Evolutionary conservation across 2,329 filamentous ascomycete species (phyloP), one percentile per base, ranked within the genome.

Genomic region (Colletotrichum simmondsii): DNA sequence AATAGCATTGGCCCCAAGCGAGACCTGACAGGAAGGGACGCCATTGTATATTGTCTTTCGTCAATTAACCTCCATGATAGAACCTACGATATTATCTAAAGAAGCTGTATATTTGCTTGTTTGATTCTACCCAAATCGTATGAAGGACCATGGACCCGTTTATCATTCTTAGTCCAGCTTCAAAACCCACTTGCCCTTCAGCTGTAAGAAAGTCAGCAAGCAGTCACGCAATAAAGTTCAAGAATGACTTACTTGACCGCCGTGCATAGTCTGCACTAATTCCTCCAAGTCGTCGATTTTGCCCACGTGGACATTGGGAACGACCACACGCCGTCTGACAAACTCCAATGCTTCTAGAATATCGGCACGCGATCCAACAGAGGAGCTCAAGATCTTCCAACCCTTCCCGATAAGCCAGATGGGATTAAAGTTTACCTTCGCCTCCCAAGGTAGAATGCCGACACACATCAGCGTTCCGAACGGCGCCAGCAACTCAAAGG

Each of bases 391-490:
- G 0, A 85, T 67, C n/a, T 71, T 77, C 66, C 80, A 81, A 0
- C 83, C 83, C 3, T 75, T 77, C 7, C 79, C 78, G 14, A 85
- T 82, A 1, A 85, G 75, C 10, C 74, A 77, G 0, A 82, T 53
- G 2, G 84, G 84, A 60, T 84, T 82, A 5, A 85, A 72, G 12
- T 60, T 60, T 7, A 72, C 46, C 6, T 32, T 46, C n/a, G 54
- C 70, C 24, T 72, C 74, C 0, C 77, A 78, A 0, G 81, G 79
- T 2, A 79, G 76, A 6, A 85, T 82, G 4, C 80, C 82, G 1
- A 85, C 81, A 22, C 83, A 83, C 58, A 86, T 81, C 16, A 84
- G 71, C 0, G 82, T 83, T 0, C 84, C 83, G 49, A 84, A 85
- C 1, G 79, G 80, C 1, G 77, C 81, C 22, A 83, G 74, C 72